These are phyloP conservation scores for Ogataea zsoltii DNA, from an alignment of 805 yeast genomes.

Conservation along the genomic window DNA sequence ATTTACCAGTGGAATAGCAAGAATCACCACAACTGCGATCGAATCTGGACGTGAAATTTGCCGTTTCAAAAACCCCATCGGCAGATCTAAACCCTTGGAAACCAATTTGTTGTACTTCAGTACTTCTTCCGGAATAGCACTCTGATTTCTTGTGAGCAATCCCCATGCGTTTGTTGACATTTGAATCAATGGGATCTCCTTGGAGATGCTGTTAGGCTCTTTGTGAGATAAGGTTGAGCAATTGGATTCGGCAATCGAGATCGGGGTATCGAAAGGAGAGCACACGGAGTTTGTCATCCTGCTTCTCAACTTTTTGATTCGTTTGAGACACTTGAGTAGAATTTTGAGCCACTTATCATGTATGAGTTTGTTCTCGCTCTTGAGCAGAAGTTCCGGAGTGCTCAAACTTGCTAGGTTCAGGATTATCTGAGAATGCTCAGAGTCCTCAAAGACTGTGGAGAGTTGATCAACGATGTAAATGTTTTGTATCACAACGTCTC, in stretches of 20 bases:
- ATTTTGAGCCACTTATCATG: slow-evolving; percentile 31
- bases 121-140: slow-evolving; percentile 42
- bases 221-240: slow-evolving; percentile 3
- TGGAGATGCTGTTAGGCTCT: slow-evolving; percentile 10
- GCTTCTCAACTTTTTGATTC: slow-evolving; percentile 7
- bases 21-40: slow-evolving; percentile 25
- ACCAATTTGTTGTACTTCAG: slow-evolving; percentile 38
- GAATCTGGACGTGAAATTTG: slow-evolving; percentile 43
- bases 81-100: slow-evolving; percentile 42
- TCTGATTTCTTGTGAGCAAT: slow-evolving; percentile 34
- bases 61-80: slow-evolving; percentile 38
- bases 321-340: slow-evolving; percentile 22
- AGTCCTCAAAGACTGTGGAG: slow-evolving; percentile 26
- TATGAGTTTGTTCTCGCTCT: slow-evolving; percentile 23
- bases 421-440: slow-evolving; percentile 14
- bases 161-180: slow-evolving; percentile 54
- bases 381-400: slow-evolving; percentile 25
- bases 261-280: slow-evolving; percentile 3
- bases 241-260: slow-evolving; percentile 5
- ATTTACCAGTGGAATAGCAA: slow-evolving; percentile 29
- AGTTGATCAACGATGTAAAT: slow-evolving; percentile 23
- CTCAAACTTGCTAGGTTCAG: slow-evolving; percentile 28
- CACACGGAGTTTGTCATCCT: too few species aligned
- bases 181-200: slow-evolving; percentile 40
- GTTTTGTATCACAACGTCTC: slow-evolving; percentile 20